phyloP scores from a whole-genome alignment of 2,329 filamentous ascomycete species.

The Botrytis aclada region DNA sequence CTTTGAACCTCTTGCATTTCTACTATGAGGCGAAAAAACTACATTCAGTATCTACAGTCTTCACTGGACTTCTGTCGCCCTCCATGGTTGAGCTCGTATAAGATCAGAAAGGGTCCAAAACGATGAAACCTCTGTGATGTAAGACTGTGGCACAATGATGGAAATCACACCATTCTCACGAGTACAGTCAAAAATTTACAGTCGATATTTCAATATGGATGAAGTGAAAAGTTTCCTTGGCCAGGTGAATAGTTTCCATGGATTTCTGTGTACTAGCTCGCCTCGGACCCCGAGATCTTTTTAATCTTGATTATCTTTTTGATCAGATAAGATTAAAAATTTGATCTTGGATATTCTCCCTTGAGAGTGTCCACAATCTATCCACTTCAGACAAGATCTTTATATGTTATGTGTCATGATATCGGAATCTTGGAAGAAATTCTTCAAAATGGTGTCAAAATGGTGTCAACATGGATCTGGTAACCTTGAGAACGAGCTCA shows the following conservation, averaged over 20 bases:
- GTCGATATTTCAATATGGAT: background rate
- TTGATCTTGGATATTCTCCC: background rate
- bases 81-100: background rate
- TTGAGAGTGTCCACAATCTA: background rate
- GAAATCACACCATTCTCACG: background rate
- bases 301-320: conserved; percentile 13
- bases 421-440: background rate
- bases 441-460: conserved; percentile 3
- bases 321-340: conserved; percentile 12
- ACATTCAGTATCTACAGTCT: background rate
- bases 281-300: background rate
- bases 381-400: background rate
- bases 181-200: background rate
- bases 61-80: background rate
- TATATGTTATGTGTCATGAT: background rate
- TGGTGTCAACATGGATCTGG: background rate
- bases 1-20: background rate
- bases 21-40: background rate
- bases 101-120: background rate
- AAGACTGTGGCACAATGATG: background rate
- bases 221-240: background rate
- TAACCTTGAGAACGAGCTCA: background rate
- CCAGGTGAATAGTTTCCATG: background rate
- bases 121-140: background rate
- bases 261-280: background rate